A percentile compares a stretch with the other conserved stretches of the same genome.
Conservation (phyloP, 805 yeast species). For the Cephaloascus albidus region DNA sequence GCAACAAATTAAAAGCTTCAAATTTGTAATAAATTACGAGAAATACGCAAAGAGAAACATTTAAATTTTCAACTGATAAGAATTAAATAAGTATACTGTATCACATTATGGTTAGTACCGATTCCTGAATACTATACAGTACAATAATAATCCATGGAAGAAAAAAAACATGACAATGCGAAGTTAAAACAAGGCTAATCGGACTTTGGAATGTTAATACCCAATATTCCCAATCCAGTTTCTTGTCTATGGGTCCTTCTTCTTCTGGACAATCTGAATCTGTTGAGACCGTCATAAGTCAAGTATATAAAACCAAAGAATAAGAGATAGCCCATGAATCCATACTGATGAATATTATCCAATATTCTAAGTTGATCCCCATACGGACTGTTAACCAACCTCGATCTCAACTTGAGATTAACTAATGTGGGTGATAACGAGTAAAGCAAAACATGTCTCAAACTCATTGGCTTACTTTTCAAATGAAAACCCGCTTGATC, state of each 20-base stretch:
- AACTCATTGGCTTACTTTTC: constrained; percentile 14
- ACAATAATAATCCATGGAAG: too few relatives aligned
- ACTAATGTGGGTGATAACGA: constrained; percentile 16
- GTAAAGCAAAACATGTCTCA: constrained; percentile 18
- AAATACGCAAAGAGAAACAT: too few relatives aligned
- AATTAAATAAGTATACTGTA: too few relatives aligned
- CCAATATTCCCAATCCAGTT: background rate
- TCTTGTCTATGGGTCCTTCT: background rate
- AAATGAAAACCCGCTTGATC: constrained; percentile 16
- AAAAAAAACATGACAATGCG: background rate
- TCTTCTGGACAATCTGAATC: too few relatives aligned
- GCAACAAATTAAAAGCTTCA: too few relatives aligned
- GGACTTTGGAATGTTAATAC: background rate
- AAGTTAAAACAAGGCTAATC: background rate
- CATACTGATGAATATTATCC: constrained; percentile 34
- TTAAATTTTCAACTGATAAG: too few relatives aligned
- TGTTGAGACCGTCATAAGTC: background rate
- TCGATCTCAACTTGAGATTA: constrained; percentile 16
- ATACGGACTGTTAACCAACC: constrained; percentile 35
- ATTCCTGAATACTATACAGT: too few relatives aligned
- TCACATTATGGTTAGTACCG: too few relatives aligned
- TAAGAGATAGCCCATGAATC: constrained; percentile 31
- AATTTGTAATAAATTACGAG: too few relatives aligned
- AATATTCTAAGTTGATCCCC: constrained; percentile 24
- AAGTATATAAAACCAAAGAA: constrained; percentile 4